Conservation (phyloP, 495 filamentous ascomycete genomes). For the Aspergillus diversus region DNA sequence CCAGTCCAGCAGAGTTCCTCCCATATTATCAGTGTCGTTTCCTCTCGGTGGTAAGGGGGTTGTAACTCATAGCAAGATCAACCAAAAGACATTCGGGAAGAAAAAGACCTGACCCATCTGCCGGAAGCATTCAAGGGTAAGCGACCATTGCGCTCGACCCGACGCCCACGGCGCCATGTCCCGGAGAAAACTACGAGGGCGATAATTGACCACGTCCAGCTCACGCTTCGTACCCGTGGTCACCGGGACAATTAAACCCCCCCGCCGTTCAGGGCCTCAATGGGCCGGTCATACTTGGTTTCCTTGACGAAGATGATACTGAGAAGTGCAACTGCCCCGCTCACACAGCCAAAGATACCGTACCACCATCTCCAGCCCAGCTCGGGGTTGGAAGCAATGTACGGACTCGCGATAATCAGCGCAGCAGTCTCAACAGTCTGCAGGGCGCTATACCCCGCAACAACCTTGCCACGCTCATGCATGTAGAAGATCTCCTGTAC, state of each 20-base stretch:
- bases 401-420: slow-evolving; percentile 3
- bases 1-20: slow-evolving; percentile 21
- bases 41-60: too few relatives aligned
- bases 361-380: slow-evolving; percentile 16
- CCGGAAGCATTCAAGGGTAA: slow-evolving; percentile 20
- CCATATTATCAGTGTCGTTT: neutral
- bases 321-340: neutral
- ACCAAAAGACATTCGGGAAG: slow-evolving; percentile 26
- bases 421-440: slow-evolving; percentile 7
- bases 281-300: slow-evolving; percentile 4
- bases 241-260: neutral
- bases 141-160: slow-evolving; percentile 7
- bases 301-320: neutral
- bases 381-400: neutral
- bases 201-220: slow-evolving; percentile 11
- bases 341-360: slow-evolving; percentile 5
- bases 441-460: slow-evolving; percentile 10
- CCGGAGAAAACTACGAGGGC: slow-evolving; percentile 17
- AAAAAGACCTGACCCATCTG: slow-evolving; percentile 23
- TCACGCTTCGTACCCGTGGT: neutral
- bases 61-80: slow-evolving; percentile 25
- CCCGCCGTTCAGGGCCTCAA: slow-evolving; percentile 3
- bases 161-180: slow-evolving; percentile 15
- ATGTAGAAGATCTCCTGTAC: slow-evolving; percentile 5
- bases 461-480: slow-evolving; percentile 5